These are phyloP conservation scores for Xylariomycetidae sp. DNA, from an alignment of 2,329 filamentous ascomycete species.

Conservation along the genomic window DNA sequence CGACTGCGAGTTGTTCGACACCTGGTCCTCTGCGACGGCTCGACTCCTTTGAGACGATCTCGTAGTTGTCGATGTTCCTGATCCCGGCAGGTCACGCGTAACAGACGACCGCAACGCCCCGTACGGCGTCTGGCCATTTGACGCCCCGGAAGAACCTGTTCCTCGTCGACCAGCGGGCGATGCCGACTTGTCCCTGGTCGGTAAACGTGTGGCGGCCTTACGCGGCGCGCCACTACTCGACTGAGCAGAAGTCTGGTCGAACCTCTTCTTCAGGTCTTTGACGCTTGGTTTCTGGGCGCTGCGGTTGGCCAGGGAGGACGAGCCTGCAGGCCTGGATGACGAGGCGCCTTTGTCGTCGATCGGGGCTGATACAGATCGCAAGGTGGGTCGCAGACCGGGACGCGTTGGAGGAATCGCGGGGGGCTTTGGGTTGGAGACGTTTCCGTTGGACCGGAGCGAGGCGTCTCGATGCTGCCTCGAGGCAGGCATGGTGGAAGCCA, in stretches of 20 bases:
- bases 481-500: conserved; percentile 34
- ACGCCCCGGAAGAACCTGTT: conserved; percentile 17
- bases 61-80: conserved; percentile 22
- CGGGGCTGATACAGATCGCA: conserved; percentile 53
- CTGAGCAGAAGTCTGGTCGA: conserved; percentile 55
- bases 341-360: conserved; percentile 40
- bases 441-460: conserved; percentile 43
- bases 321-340: conserved; percentile 23
- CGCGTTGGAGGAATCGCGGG: conserved; percentile 36
- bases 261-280: conserved; percentile 72
- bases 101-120: conserved; percentile 33
- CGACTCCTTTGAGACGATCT: conserved; percentile 39
- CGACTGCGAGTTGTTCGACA: conserved; percentile 49
- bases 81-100: conserved; percentile 25
- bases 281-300: conserved; percentile 56
- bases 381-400: conserved; percentile 33
- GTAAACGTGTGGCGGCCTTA: conserved; percentile 28
- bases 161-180: conserved; percentile 28
- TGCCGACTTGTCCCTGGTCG: conserved; percentile 28
- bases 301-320: conserved; percentile 22
- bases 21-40: conserved; percentile 43
- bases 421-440: conserved; percentile 43
- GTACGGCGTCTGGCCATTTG: conserved; percentile 34
- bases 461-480: conserved; percentile 36
- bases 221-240: conserved; percentile 27